Base-by-base conservation (phyloP, 2,329 filamentous ascomycete genomes). In the Alternaria angustiovoidea region DNA sequence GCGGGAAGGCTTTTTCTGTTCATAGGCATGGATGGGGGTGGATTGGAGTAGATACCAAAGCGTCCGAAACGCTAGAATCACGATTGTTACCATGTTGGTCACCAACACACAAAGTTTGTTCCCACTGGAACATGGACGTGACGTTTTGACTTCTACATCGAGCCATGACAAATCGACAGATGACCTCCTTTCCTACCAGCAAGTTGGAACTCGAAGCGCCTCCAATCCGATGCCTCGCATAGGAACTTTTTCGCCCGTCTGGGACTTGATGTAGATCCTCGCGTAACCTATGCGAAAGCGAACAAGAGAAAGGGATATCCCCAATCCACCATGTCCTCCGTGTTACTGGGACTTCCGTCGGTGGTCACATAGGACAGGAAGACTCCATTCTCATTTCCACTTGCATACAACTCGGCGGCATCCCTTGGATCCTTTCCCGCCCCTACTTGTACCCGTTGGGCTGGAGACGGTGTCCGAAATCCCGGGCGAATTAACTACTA, bases 1-100 rank as follows among this genome's bases (percentile, higher is more conserved):
- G 36, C 18, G 49, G 30, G 38, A 24, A 34, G 26, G 56, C 44
- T 59, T 49, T 43, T 38, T 52, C 24, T 65, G 54, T 61, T 58
- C 18, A 57, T 62, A 62, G 41, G 46, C 36, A 32, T 32, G 42
- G 39, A 28, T 47, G 30, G 30, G 22, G 11, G 54, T n/a, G 59
- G 59, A 61, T 54, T 61, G 54, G 28, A 43, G 54, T 66, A 66
- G 65, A 68, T 68, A 68, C 65, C 65, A 68, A 59, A 57, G 63
- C 65, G 65, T 55, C 52, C 57, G 52, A 53, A 56, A 57, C 61
- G 65, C 65, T 59, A 63, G 54, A 67, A 68, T 64, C 53, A 64
- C 51, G 63, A 65, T 38, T 58, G 56, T 49, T 51, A 57, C 57
- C 46, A 55, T 44, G 52, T 60, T 60, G 57, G 57, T 47, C 26